Conservation (phyloP, 2,329 filamentous ascomycete genomes). For the Pseudogymnoascus sp. region DNA sequence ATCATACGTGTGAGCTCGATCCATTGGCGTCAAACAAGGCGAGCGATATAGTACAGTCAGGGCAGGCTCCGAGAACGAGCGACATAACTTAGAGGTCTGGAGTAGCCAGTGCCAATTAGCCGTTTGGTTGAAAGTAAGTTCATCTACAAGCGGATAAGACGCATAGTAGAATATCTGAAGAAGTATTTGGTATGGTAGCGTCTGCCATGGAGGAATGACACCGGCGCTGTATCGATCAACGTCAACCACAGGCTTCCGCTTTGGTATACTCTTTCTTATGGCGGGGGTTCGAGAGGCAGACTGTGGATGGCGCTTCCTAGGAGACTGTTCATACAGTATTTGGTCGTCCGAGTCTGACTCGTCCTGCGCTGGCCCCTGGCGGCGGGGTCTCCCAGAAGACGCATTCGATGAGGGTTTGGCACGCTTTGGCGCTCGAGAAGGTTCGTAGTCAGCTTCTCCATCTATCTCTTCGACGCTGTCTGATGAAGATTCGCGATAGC, state of each 20-base stretch:
- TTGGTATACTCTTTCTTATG: background rate
- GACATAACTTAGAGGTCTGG: constrained; percentile 54
- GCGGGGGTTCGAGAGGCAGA: background rate
- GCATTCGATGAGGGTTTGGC: background rate
- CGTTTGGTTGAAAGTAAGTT: constrained; percentile 36
- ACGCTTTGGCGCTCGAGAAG: background rate
- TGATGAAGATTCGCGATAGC: constrained; percentile 1
- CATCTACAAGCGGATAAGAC: constrained; percentile 48
- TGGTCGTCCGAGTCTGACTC: background rate
- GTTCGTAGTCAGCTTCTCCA: background rate
- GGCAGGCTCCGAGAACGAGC: constrained; percentile 62
- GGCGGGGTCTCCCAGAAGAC: background rate
- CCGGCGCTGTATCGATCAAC: constrained; percentile 16
- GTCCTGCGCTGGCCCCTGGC: background rate
- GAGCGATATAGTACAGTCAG: constrained; percentile 64
- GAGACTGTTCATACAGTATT: background rate
- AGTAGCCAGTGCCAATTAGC: constrained; percentile 55
- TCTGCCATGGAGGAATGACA: constrained; percentile 48
- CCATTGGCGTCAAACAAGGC: constrained; percentile 53
- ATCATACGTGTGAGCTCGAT: constrained; percentile 41
- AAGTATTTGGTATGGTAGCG: constrained; percentile 62
- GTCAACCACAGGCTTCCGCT: background rate
- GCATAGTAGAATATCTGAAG: constrained; percentile 63
- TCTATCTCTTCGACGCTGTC: background rate
- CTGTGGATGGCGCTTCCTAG: background rate